These are phyloP conservation scores for Penicillium cataractarum DNA, from an alignment of 495 filamentous ascomycete genomes.

Conservation along the genomic window DNA sequence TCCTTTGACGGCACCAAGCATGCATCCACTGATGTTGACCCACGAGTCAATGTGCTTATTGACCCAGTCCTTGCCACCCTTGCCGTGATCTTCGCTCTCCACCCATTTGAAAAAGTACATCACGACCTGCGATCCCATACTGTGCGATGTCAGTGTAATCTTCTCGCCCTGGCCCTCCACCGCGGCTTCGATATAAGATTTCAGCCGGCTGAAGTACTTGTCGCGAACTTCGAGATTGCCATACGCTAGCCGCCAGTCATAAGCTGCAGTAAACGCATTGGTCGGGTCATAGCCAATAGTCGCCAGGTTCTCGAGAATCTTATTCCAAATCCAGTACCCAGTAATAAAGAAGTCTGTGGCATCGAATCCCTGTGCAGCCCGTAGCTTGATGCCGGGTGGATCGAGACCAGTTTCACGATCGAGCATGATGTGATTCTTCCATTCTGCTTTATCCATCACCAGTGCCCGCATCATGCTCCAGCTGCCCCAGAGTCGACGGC, in stretches of 20 bases:
- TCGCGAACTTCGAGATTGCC: constrained; percentile 85
- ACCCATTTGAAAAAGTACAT: constrained; percentile 99
- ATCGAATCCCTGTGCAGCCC: constrained; percentile 96
- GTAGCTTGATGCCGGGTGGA: constrained; percentile 87
- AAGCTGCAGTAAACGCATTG: constrained; percentile 92
- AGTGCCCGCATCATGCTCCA: constrained; percentile 98
- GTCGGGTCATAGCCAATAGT: constrained; percentile 95
- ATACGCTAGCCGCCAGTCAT: constrained; percentile 97
- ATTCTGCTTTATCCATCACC: constrained; percentile 87
- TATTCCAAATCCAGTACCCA: constrained; percentile 99
- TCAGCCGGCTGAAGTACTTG: constrained; percentile 89
- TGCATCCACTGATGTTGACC: constrained; percentile 97
- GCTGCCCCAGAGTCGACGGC: constrained; percentile 91
- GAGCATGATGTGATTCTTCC: constrained; percentile 97
- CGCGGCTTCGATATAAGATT: constrained; percentile 85
- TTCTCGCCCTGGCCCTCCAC: constrained; percentile 71
- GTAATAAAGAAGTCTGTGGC: constrained; percentile 88
- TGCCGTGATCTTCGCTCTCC: constrained; percentile 74
- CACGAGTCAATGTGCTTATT: constrained; percentile 88
- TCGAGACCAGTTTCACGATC: constrained; percentile 90
- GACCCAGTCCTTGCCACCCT: constrained; percentile 86
- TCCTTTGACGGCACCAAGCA: constrained; percentile 94
- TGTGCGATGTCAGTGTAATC: constrained; percentile 86
- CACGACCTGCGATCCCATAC: constrained; percentile 94
- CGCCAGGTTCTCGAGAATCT: constrained; percentile 94